Evolutionary conservation across 305 asterid genomes (phyloP).

Genomic region (Andrographis paniculata): DNA sequence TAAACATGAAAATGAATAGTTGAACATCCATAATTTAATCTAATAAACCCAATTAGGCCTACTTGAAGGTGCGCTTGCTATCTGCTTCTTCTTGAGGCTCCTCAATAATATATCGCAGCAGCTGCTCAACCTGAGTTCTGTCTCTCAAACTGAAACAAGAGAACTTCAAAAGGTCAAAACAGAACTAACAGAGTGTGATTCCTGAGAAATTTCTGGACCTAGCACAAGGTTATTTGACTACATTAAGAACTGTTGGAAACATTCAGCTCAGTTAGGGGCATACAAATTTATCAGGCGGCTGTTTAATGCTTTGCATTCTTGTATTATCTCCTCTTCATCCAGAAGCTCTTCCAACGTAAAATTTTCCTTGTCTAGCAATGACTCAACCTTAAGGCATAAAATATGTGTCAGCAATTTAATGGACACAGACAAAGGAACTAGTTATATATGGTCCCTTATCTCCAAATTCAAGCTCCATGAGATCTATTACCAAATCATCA

Average conservation of each 20-base stretch:
- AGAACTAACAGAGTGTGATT: constrained; percentile 4
- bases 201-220: constrained; percentile 5
- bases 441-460: neutral
- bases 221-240: neutral
- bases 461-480: neutral
- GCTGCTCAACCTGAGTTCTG: constrained; percentile 76
- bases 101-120: constrained; percentile 70
- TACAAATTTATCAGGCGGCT: constrained; percentile 96
- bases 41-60: constrained; percentile 26
- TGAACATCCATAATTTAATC: neutral
- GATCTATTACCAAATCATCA: neutral
- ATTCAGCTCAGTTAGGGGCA: constrained; percentile 11
- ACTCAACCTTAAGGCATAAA: constrained; percentile 60
- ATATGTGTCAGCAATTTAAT: neutral
- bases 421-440: neutral
- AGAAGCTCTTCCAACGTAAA: constrained; percentile 89
- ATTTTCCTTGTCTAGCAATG: constrained; percentile 85
- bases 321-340: constrained; percentile 98
- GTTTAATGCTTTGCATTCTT: constrained; percentile 98
- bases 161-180: constrained; percentile 7
- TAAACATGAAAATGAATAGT: neutral
- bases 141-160: constrained; percentile 77
- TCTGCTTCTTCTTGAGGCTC: constrained; percentile 87
- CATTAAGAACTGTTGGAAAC: constrained; percentile 1
- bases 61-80: constrained; percentile 81